Base-by-base conservation (phyloP, 345 rosid genomes). In the Hibiscus trionum region DNA sequence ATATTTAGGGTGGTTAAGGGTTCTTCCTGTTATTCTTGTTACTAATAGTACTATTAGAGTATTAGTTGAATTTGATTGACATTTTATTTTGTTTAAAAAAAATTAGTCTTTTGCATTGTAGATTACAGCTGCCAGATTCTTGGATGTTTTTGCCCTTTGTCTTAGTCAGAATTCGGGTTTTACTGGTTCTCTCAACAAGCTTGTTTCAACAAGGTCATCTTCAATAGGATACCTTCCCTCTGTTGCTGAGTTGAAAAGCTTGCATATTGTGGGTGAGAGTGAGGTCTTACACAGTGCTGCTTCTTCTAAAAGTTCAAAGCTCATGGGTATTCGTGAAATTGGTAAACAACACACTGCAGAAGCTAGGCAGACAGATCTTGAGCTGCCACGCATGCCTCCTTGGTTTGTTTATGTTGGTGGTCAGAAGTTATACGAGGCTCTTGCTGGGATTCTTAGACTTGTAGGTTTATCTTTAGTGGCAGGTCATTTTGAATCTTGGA, bases 371-470 rank as follows among this genome's bases (percentile, higher is more conserved):
- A 78, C 76, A 74, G 75, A 78, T 61, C 87, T 76, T 73, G 76
- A 82, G 72, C 77, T 94, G 77, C 97, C 98, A 42, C 81, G 78
- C 66, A 84, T 86, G 81, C 98, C 97, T 27, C 97, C 98, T 63
- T 94, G 96, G 97, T 87, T 94, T 80, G 80, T 76, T 58, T 69
- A 81, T 86, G 90, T 83, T 81, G 92, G 96, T 58, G 82, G 87
- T 76, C 90, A 77, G 79, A 90, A 85, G 77, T 73, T 94, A 70
- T 91, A 91, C 70, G 76, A 80, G 81, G 84, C 90, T 80, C 86
- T 94, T 66, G 87, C 93, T 71, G 90, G 90, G 72, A 83, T 85
- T 79, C 95, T 94, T 78, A 86, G 98, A 85, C 93, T 90, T 65
- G 86, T 88, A 73, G 96, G 97, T 79, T 85, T 88, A 84, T 91